Evolutionary conservation across 179 eudicot genomes (phyloP).

Genomic region (Silene vulgaris): DNA sequence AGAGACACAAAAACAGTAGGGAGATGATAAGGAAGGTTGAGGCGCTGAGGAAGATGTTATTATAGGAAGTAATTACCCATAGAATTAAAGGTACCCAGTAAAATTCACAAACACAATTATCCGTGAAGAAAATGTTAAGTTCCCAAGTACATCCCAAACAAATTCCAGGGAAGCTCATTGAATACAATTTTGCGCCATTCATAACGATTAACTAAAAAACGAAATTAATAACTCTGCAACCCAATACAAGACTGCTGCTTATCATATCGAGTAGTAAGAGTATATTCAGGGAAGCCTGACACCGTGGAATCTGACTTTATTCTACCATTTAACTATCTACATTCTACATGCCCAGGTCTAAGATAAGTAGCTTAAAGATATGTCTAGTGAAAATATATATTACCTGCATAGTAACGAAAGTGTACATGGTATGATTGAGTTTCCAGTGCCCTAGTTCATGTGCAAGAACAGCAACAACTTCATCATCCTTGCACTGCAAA

Average conservation of each 20-base stretch:
- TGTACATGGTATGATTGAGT: constrained; percentile 92
- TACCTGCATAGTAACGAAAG: constrained; percentile 94
- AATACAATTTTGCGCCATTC: background rate
- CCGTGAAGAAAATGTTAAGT: background rate
- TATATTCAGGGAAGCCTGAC: background rate
- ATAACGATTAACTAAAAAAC: background rate
- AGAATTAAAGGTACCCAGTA: background rate
- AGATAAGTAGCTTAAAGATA: background rate
- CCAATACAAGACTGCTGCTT: background rate
- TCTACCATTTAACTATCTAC: background rate
- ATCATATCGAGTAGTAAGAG: background rate
- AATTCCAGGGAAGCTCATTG: background rate
- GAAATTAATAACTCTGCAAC: too few relatives aligned
- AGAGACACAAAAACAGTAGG: constrained; percentile 21
- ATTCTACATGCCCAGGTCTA: background rate
- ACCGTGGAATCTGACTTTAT: too few relatives aligned
- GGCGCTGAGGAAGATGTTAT: background rate
- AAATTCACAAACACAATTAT: background rate
- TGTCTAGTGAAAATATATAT: background rate
- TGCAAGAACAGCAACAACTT: constrained; percentile 96
- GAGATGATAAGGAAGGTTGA: constrained; percentile 52
- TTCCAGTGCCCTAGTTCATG: constrained; percentile 99
- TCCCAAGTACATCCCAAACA: background rate
- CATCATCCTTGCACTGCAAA: constrained; percentile 76
- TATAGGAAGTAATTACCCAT: background rate